Conservation (phyloP, 257 asterid genomes). For the Solanum pinnatisectum region DNA sequence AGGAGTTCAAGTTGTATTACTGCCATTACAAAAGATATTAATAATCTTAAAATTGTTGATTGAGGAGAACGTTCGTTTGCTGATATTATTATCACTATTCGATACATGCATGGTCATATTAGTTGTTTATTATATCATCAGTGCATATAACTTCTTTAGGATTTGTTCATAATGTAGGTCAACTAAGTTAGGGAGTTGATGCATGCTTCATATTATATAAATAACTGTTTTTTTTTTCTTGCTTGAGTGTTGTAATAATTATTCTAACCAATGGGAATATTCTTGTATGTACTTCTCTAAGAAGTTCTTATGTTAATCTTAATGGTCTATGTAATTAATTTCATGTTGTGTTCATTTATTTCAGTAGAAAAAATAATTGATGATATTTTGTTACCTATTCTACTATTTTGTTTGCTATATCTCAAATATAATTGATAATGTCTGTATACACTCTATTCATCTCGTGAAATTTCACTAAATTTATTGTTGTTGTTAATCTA, state of each 20-base stretch:
- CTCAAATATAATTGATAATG: no score
- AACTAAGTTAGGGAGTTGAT: background rate
- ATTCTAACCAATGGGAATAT: background rate
- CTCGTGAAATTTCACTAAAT: no score
- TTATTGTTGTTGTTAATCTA: no score
- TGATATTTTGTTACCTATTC: background rate
- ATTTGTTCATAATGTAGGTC: background rate
- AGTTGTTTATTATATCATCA: background rate
- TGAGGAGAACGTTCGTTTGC: background rate
- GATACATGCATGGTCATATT: no score
- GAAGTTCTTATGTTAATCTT: background rate
- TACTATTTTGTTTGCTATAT: background rate
- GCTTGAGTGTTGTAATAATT: background rate
- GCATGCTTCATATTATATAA: background rate
- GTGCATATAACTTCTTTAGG: background rate
- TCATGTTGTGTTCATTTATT: background rate
- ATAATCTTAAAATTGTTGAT: background rate
- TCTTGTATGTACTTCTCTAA: background rate
- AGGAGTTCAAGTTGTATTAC: conserved; percentile 85
- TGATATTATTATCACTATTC: background rate
- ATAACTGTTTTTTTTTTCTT: background rate
- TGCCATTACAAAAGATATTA: conserved; percentile 20
- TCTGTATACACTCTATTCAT: no score
- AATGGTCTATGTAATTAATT: background rate
- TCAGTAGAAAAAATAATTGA: background rate